Conservation (phyloP, 2,329 filamentous ascomycete genomes). For the Coleophoma crateriformis region DNA sequence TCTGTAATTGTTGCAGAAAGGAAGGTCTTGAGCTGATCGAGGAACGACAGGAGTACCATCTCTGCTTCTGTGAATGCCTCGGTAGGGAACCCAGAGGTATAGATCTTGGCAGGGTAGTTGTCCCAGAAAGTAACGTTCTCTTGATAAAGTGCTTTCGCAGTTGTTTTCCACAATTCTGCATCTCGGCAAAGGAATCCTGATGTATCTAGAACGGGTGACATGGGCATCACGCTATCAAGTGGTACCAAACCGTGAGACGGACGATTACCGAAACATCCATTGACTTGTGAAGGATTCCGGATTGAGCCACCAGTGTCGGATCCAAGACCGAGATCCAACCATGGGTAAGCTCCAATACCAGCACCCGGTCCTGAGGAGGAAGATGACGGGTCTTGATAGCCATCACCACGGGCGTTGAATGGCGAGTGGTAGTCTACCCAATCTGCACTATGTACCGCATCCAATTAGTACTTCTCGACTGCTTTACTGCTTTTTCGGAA, state of each 20-base stretch:
- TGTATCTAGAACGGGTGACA: slow-evolving; percentile 41
- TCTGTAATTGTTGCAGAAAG: slow-evolving; percentile 29
- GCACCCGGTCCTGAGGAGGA: slow-evolving; percentile 41
- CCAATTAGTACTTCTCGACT: background rate
- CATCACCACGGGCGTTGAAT: slow-evolving; percentile 39
- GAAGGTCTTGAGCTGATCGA: slow-evolving; percentile 35
- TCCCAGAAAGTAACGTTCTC: slow-evolving; percentile 37
- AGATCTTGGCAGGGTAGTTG: slow-evolving; percentile 34
- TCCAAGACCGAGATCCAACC: slow-evolving; percentile 44
- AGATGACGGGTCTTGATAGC: slow-evolving; percentile 38
- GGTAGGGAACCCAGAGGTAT: slow-evolving; percentile 36
- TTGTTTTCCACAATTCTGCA: slow-evolving; percentile 34
- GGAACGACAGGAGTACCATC: slow-evolving; percentile 34
- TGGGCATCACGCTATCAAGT: slow-evolving; percentile 41
- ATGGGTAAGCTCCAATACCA: slow-evolving; percentile 36
- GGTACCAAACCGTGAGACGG: slow-evolving; percentile 40
- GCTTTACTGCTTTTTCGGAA: background rate
- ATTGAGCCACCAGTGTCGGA: slow-evolving; percentile 45
- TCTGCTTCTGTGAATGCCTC: slow-evolving; percentile 29
- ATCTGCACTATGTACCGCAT: slow-evolving; percentile 35
- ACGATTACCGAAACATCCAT: slow-evolving; percentile 44
- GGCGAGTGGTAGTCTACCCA: slow-evolving; percentile 36
- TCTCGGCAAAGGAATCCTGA: slow-evolving; percentile 39
- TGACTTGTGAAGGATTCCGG: slow-evolving; percentile 38
- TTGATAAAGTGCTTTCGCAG: slow-evolving; percentile 37